phyloP scores from a whole-genome alignment of 2,329 filamentous ascomycete genomes.

The Malbranchea zuffiana region DNA sequence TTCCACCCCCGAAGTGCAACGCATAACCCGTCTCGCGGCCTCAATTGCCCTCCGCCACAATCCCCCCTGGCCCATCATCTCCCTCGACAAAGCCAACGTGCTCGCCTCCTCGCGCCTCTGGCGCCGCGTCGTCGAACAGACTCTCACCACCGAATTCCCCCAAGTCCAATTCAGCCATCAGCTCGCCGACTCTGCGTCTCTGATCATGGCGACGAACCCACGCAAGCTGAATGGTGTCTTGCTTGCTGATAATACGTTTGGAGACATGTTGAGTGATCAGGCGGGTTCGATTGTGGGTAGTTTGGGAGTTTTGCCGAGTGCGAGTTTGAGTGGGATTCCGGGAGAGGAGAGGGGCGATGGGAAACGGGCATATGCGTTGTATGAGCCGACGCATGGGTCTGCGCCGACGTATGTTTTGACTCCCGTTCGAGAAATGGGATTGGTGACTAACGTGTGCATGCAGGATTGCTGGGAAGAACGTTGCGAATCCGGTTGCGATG shows the following conservation, averaged over 20 bases:
- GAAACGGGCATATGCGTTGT: conserved; percentile 72
- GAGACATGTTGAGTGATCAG: conserved; percentile 87
- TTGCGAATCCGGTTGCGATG: conserved; percentile 80
- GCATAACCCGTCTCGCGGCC: conserved; percentile 66
- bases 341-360: conserved; percentile 48
- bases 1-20: conserved; percentile 66
- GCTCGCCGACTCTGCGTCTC: conserved; percentile 80
- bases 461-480: conserved; percentile 75
- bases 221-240: conserved; percentile 72
- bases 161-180: conserved; percentile 71
- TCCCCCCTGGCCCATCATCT: conserved; percentile 65
- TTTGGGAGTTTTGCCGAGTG: conserved; percentile 73
- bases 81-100: conserved; percentile 87
- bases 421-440: neutral
- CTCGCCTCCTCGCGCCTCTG: conserved; percentile 76
- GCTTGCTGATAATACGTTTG: conserved; percentile 81
- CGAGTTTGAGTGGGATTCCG: conserved; percentile 70
- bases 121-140: conserved; percentile 69
- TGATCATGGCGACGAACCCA: conserved; percentile 88
- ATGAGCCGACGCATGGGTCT: conserved; percentile 76
- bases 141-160: conserved; percentile 74
- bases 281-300: conserved; percentile 81
- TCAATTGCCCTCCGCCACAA: conserved; percentile 62
- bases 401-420: conserved; percentile 22
- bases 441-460: conserved; percentile 40